These are phyloP conservation scores for Xylariaceae sp. DNA, from an alignment of 2,329 filamentous ascomycete genomes.

Conservation along the genomic window DNA sequence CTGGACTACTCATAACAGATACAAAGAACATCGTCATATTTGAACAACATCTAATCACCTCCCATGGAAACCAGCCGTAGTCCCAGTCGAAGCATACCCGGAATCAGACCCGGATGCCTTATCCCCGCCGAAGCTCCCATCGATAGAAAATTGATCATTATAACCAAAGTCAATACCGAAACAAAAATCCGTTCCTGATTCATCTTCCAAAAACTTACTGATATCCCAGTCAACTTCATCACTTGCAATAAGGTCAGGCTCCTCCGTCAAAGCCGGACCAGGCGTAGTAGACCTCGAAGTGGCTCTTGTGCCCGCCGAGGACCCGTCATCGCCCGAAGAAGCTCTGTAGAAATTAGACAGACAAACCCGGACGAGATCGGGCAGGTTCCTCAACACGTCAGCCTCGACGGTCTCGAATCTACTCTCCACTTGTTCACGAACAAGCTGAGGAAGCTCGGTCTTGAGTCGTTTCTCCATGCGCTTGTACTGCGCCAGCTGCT, in stretches of 20 bases:
- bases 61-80: conserved; percentile 8
- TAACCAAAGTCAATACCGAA: conserved; percentile 14
- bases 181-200: not conserved
- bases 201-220: conserved; percentile 16
- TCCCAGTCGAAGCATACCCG: conserved; percentile 27
- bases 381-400: conserved; percentile 22
- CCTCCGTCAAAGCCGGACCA: conserved; percentile 4
- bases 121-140: conserved; percentile 16
- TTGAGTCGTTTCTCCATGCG: conserved; percentile 24
- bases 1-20: too few species aligned
- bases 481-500: conserved; percentile 19
- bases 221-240: conserved; percentile 16
- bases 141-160: conserved; percentile 7
- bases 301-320: conserved; percentile 18
- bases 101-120: conserved; percentile 23
- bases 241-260: not conserved
- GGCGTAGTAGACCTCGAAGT: conserved; percentile 19
- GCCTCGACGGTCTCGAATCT: conserved; percentile 25
- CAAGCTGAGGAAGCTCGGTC: conserved; percentile 24
- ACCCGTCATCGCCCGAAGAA: conserved; percentile 18
- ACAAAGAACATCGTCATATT: too few species aligned
- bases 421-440: conserved; percentile 25
- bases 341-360: conserved; percentile 25
- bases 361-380: conserved; percentile 25
- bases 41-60: too few species aligned